phyloP scores from a whole-genome alignment of 352 stramenopile genomes.

The Phytophthora tentaculata region DNA sequence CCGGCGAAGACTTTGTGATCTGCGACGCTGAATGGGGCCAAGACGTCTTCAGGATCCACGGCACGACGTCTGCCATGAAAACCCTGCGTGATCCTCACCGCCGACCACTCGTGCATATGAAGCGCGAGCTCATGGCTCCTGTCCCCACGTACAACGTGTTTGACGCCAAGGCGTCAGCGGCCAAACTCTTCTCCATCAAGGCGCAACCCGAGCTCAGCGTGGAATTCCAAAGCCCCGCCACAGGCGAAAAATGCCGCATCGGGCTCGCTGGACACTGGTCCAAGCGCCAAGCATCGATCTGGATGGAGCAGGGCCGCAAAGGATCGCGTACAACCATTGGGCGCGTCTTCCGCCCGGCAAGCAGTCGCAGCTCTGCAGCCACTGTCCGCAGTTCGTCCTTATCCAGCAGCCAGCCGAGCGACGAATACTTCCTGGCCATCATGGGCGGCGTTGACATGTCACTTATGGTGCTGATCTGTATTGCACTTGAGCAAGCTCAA shows the following conservation, averaged over 20 bases:
- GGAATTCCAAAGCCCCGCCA: conserved; percentile 32
- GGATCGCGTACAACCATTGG: conserved; percentile 35
- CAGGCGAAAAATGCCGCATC: conserved; percentile 40
- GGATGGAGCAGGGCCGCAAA: conserved; percentile 40
- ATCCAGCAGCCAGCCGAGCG: conserved; percentile 30
- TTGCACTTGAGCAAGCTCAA: conserved; percentile 45
- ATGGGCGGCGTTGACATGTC: conserved; percentile 45
- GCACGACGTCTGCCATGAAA: conserved; percentile 43
- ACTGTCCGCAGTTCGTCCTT: conserved; percentile 27
- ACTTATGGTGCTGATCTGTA: conserved; percentile 52
- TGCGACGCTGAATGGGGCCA: conserved; percentile 36
- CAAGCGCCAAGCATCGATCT: conserved; percentile 42
- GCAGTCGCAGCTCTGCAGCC: conserved; percentile 28
- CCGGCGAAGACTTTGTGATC: conserved; percentile 45
- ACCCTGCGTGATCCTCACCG: conserved; percentile 35
- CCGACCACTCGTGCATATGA: conserved; percentile 46
- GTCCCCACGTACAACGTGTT: conserved; percentile 50
- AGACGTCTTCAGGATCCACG: conserved; percentile 45
- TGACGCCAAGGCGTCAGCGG: conserved; percentile 33
- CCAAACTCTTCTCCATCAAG: conserved; percentile 47
- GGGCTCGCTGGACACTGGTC: conserved; percentile 40
- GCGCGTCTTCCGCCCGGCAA: conserved; percentile 35
- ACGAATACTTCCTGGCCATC: conserved; percentile 45
- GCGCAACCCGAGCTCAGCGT: conserved; percentile 39
- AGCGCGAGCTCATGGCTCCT: conserved; percentile 41